Percentiles rank a stretch among this genome's conserved stretches.
Conservation (phyloP, 148 eudicot genomes). For the Salicornia ramosissima region DNA sequence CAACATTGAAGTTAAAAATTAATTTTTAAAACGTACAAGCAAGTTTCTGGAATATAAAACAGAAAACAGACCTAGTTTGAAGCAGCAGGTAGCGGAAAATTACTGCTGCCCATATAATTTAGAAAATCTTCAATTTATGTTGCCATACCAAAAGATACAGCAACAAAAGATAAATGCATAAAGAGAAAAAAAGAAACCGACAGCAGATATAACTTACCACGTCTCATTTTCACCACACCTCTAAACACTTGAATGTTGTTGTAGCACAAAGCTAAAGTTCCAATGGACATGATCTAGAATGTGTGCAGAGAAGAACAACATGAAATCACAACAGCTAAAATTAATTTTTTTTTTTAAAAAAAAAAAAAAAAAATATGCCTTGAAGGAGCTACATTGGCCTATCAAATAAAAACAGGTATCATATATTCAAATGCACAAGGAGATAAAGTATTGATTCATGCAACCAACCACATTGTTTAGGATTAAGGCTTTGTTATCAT, state of each 20-base stretch:
- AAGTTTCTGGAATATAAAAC: not conserved
- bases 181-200: not conserved
- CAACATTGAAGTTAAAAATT: not conserved
- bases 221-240: constrained; percentile 91
- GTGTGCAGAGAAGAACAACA: constrained; percentile 3
- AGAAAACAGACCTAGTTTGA: not conserved
- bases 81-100: not conserved
- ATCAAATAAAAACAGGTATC: not conserved
- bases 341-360: not conserved
- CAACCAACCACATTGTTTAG: not conserved
- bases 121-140: not conserved
- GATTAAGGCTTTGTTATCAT: not conserved
- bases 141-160: not conserved
- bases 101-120: not conserved
- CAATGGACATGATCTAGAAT: constrained; percentile 69
- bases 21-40: not conserved
- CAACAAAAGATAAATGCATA: not conserved
- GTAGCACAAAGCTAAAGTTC: constrained; percentile 86
- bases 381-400: not conserved
- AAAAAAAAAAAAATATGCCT: not conserved
- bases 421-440: not conserved
- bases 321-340: constrained; percentile 11
- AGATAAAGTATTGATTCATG: not conserved
- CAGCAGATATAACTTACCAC: constrained; percentile 50
- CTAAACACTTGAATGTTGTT: constrained; percentile 84